Evolutionary conservation across 2,329 filamentous ascomycete genomes (phyloP), one percentile per base, ranked within the genome.

Genomic region (Grosmannia serpens): DNA sequence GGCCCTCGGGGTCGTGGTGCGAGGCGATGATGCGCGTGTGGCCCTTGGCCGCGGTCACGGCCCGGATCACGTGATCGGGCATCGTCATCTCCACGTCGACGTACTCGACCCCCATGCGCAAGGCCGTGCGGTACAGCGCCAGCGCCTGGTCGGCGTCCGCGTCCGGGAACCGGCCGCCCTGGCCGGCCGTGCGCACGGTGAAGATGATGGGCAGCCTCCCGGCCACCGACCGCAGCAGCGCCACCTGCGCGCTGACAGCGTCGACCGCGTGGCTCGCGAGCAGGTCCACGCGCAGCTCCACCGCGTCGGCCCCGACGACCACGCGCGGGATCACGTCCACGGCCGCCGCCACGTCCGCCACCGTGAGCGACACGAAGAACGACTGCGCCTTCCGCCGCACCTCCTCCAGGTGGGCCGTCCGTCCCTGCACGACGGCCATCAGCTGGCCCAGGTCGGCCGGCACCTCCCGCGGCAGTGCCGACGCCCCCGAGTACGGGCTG

Each of bases 261-360:
- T 95, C 90, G 0, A 84, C 73, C 4, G 83, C 78, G 6, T 85
- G 82, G 67, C 96, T 88, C 61, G 87, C 80, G 20, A 99, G 80
- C 49, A 99, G 76, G 72, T 99, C 94, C 4, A 96, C 89, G n/a
- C 94, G 84, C 56, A 99, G 74, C 71, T 99, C 94, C 13, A 97
- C 89, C 3, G 92, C 94, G 73, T 99, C 92, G 9, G 89, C 88
- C 5, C 94, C 94, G 47, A 95, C 84, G 15, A 87, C 84, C 50
- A 91, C 86, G 56, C 83, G 77, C 1, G 86, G 84, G 51, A 99
- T 77, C 31, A 86, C 74, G 24, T 84, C 77, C 10, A 83, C 69
- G 33, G 85, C 82, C 24, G 81, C 74, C 13, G 80, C 75, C 20
- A 97, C 75, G 64, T 89, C 82, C 1, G 91, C 89, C 56, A 94